Percentiles rank a stretch among this genome's conserved stretches.
phyloP scores from a whole-genome alignment of 2,329 filamentous ascomycete genomes.

The Epicoccum nigrum region DNA sequence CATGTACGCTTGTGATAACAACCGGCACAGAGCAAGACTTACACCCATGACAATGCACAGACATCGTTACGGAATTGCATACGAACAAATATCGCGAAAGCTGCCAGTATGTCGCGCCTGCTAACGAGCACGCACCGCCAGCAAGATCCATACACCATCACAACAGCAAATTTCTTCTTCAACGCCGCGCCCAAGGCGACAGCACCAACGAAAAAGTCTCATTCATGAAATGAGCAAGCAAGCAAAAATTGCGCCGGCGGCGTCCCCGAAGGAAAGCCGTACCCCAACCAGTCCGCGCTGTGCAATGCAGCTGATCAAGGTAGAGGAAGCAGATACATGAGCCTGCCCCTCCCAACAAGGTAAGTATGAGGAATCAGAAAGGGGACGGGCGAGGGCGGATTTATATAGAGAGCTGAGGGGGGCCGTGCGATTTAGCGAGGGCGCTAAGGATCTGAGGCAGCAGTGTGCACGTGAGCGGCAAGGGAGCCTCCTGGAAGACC shows the following conservation, averaged over 20 bases:
- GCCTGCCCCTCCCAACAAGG: constrained; percentile 43
- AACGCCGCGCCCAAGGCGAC: constrained; percentile 38
- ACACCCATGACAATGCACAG: too few species aligned
- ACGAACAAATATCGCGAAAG: too few species aligned
- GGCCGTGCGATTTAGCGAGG: neutral
- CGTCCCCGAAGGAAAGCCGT: constrained; percentile 45
- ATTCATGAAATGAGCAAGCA: constrained; percentile 16
- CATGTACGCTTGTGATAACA: too few species aligned
- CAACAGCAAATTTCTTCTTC: constrained; percentile 42
- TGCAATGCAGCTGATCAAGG: constrained; percentile 45
- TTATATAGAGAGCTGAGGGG: neutral
- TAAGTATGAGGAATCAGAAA: constrained; percentile 31
- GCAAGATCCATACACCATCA: neutral
- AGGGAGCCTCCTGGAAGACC: too few species aligned
- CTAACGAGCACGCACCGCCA: too few species aligned
- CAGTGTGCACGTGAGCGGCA: neutral
- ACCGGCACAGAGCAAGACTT: too few species aligned
- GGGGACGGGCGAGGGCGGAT: neutral
- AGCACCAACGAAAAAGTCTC: constrained; percentile 51
- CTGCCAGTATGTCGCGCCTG: too few species aligned
- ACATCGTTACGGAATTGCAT: too few species aligned
- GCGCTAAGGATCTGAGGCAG: neutral
- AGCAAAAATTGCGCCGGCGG: constrained; percentile 44
- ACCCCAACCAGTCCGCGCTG: constrained; percentile 43
- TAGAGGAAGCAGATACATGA: constrained; percentile 41